A percentile compares a stretch with the other conserved stretches of the same genome.
Evolutionary conservation across 1,284 basidiomycete genomes (phyloP).

Genomic region (Golubevia pallescens): DNA sequence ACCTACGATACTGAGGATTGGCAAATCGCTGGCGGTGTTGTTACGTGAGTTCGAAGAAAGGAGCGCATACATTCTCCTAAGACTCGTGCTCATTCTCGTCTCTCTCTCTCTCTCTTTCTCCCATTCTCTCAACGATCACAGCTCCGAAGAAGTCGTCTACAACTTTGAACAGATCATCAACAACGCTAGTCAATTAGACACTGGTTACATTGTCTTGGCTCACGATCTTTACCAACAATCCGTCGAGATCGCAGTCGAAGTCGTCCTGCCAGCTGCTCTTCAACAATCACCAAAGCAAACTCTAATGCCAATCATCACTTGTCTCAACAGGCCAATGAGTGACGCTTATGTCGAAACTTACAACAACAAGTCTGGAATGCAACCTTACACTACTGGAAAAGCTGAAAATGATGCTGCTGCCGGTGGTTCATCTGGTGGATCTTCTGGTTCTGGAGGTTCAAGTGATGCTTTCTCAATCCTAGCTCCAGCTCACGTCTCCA

Average conservation of each 20-base stretch:
- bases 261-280: constrained; percentile 48
- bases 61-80: constrained; percentile 4
- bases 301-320: constrained; percentile 45
- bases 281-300: constrained; percentile 32
- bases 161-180: constrained; percentile 47
- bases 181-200: constrained; percentile 53
- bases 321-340: constrained; percentile 32
- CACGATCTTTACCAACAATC: constrained; percentile 62
- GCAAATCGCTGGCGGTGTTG: constrained; percentile 44
- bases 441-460: not conserved
- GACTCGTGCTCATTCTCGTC: not conserved
- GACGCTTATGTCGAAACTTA: constrained; percentile 52
- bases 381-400: not conserved
- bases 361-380: constrained; percentile 16
- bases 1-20: constrained; percentile 62
- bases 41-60: constrained; percentile 14
- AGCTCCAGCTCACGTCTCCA: not conserved
- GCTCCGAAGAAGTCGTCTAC: constrained; percentile 30
- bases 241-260: constrained; percentile 51
- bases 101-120: constrained; percentile 7
- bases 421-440: not conserved
- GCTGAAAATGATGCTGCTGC: not conserved
- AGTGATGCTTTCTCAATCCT: not conserved
- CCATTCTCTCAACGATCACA: not conserved
- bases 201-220: constrained; percentile 81